Evolutionary conservation across 768 basidiomycete species (phyloP).

Genomic region (Termitomyces sp.): DNA sequence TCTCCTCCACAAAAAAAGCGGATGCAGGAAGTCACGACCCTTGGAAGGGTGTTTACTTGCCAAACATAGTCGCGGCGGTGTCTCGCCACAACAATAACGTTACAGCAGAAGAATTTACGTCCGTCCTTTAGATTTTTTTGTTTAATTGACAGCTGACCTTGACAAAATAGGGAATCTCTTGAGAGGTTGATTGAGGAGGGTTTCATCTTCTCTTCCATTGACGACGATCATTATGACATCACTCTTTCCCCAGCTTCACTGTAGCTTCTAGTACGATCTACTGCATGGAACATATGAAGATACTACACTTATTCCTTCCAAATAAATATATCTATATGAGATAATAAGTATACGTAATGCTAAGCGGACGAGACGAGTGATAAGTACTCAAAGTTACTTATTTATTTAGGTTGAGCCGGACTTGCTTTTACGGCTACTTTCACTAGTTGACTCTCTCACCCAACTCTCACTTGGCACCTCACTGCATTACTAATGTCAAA

Average conservation of each 20-base stretch:
- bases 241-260: background rate
- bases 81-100: background rate
- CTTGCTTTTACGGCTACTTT: no score
- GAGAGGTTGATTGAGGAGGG: background rate
- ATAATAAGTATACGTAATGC: no score
- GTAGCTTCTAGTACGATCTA: background rate
- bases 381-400: no score
- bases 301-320: no score
- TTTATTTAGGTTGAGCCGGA: no score
- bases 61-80: background rate
- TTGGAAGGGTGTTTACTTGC: background rate
- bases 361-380: no score
- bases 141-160: background rate
- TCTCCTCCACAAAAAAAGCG: background rate
- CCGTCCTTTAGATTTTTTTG: background rate
- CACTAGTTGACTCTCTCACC: no score
- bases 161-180: background rate
- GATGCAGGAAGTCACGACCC: background rate
- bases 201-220: background rate
- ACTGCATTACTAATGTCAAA: constrained; percentile 16
- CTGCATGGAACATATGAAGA: background rate
- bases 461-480: no score
- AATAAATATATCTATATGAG: no score
- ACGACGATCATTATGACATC: background rate
- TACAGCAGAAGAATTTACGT: background rate